These are phyloP conservation scores for Tylopilus vinaceipallidus DNA, from an alignment of 768 basidiomycete genomes.

Conservation along the genomic window DNA sequence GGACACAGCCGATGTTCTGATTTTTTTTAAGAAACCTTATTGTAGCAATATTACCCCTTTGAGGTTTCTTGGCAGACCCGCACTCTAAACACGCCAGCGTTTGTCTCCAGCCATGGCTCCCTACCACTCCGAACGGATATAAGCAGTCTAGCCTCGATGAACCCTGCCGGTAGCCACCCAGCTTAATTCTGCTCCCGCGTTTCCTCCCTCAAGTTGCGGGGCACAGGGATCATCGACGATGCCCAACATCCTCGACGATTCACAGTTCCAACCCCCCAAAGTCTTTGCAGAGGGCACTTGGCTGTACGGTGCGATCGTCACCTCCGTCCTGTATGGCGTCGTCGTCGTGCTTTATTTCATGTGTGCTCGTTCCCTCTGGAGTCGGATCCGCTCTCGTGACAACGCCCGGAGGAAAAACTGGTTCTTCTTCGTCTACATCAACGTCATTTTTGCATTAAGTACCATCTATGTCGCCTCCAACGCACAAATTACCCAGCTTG, in stretches of 20 bases:
- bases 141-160: constrained; percentile 1
- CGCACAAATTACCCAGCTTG: constrained; percentile 27
- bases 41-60: too few species aligned
- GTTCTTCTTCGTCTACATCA: constrained; percentile 31
- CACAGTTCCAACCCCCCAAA: constrained; percentile 9
- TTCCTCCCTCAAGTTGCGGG: neutral
- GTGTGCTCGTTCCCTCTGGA: constrained; percentile 30
- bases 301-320: constrained; percentile 31
- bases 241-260: constrained; percentile 7
- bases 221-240: constrained; percentile 10
- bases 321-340: constrained; percentile 27
- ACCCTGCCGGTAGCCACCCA: neutral
- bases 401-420: constrained; percentile 15
- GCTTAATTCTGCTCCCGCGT: constrained; percentile 4
- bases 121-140: neutral
- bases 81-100: too few species aligned
- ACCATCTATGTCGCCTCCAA: constrained; percentile 28
- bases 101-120: too few species aligned
- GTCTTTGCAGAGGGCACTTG: constrained; percentile 29
- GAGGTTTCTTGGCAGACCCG: too few species aligned
- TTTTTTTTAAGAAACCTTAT: too few species aligned
- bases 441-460: constrained; percentile 27
- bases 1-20: too few species aligned
- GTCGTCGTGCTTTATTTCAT: constrained; percentile 25
- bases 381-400: constrained; percentile 12